Conservation (phyloP, 768 basidiomycete genomes). For the Lentinula guzmanii region DNA sequence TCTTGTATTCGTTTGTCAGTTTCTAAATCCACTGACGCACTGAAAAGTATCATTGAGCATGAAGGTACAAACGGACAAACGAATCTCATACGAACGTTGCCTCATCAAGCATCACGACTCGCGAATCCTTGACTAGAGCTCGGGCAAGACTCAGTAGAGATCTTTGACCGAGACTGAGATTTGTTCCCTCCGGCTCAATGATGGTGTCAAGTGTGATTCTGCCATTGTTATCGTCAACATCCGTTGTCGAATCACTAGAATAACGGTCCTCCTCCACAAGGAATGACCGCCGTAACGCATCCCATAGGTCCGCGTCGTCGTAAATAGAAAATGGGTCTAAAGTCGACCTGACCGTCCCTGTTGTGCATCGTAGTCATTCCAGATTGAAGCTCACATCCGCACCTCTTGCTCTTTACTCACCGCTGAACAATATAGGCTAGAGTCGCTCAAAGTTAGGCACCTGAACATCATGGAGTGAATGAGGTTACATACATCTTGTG, state of each 20-base stretch:
- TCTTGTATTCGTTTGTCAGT: constrained; percentile 66
- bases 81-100: constrained; percentile 26
- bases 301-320: constrained; percentile 62
- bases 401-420: constrained; percentile 24
- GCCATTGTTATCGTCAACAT: constrained; percentile 15
- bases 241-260: not conserved
- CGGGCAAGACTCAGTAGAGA: constrained; percentile 59
- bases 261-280: constrained; percentile 28
- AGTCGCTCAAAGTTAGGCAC: not conserved
- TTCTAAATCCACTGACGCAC: constrained; percentile 53
- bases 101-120: constrained; percentile 62
- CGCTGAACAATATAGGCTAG: constrained; percentile 53
- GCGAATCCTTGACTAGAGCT: constrained; percentile 58
- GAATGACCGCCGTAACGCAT: constrained; percentile 61
- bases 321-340: constrained; percentile 57
- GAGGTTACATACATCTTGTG: constrained; percentile 50
- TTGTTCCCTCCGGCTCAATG: constrained; percentile 59
- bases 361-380: constrained; percentile 18
- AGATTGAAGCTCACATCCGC: not conserved
- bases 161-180: constrained; percentile 53
- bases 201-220: constrained; percentile 51
- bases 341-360: constrained; percentile 53
- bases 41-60: not conserved
- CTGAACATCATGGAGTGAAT: constrained; percentile 4
- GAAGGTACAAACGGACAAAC: not conserved